Evolutionary conservation across 306 rosid genomes (phyloP).

Genomic region (Vigna hirtella): DNA sequence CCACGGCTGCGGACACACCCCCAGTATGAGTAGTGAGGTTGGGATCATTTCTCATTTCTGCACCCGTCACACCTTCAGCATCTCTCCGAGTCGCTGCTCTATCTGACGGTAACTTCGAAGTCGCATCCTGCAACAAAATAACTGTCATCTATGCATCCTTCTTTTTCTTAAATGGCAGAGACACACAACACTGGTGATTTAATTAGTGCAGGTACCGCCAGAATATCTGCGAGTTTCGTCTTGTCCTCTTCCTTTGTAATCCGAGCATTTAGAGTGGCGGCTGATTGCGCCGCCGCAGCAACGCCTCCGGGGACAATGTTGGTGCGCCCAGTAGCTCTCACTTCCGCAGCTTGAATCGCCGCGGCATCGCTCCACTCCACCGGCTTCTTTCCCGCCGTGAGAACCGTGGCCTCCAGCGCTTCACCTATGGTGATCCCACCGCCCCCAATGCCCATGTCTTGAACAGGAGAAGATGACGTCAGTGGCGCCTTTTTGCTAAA

Average conservation of each 20-base stretch:
- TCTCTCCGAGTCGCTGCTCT: constrained; percentile 64
- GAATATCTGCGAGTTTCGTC: constrained; percentile 70
- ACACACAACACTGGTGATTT: too few relatives aligned
- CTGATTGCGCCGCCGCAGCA: constrained; percentile 77
- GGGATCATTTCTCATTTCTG: constrained; percentile 80
- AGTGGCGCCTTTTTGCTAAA: constrained; percentile 44
- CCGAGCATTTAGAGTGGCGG: constrained; percentile 69
- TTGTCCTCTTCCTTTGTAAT: constrained; percentile 54
- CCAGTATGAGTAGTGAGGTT: constrained; percentile 68
- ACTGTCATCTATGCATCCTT: too few relatives aligned
- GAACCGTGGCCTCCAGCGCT: constrained; percentile 72
- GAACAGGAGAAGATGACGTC: constrained; percentile 36
- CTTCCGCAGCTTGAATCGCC: constrained; percentile 82
- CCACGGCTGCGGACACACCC: constrained; percentile 73
- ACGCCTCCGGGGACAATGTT: constrained; percentile 71
- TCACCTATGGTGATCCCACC: constrained; percentile 71
- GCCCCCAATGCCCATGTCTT: constrained; percentile 27
- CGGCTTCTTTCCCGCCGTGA: constrained; percentile 61
- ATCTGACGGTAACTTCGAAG: constrained; percentile 63
- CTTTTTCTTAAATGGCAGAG: too few relatives aligned
- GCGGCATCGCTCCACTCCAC: constrained; percentile 76
- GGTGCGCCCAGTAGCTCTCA: constrained; percentile 70
- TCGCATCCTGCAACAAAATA: constrained; percentile 54
- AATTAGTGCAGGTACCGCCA: constrained; percentile 36
- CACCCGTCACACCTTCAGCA: constrained; percentile 69